Percentiles rank a stretch among this genome's conserved stretches.
Evolutionary conservation across 768 basidiomycete genomes (phyloP).

Genomic region (Agaricus subrufescens): DNA sequence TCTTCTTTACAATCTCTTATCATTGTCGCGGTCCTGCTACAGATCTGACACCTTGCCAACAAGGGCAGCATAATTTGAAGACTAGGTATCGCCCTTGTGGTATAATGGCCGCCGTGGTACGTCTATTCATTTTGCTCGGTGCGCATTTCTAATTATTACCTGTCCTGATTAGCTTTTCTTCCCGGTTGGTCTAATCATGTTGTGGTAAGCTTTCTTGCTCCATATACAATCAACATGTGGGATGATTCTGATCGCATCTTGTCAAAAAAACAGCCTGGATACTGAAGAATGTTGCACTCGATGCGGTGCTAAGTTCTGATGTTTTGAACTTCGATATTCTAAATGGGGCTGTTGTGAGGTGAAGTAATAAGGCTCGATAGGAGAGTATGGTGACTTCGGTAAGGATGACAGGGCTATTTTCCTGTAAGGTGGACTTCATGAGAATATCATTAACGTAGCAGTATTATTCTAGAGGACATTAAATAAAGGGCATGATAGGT

Average conservation of each 20-base stretch:
- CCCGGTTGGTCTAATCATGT: constrained; percentile 3
- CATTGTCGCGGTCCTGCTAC: too few relatives aligned
- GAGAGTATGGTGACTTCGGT: too few relatives aligned
- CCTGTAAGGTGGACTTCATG: too few relatives aligned
- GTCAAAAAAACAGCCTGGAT: background rate
- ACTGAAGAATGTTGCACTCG: constrained; percentile 3
- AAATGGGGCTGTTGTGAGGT: background rate
- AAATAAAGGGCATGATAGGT: too few relatives aligned
- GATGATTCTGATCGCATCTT: background rate
- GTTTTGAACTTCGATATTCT: background rate
- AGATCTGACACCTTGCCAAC: background rate
- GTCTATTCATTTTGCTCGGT: background rate
- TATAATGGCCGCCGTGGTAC: constrained; percentile 22
- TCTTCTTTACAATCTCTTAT: background rate
- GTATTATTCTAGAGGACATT: too few relatives aligned
- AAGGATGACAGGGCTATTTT: too few relatives aligned
- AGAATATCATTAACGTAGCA: too few relatives aligned
- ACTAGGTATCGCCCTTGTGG: constrained; percentile 19
- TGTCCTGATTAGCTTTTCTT: background rate
- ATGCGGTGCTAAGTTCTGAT: constrained; percentile 3
- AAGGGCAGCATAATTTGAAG: constrained; percentile 19
- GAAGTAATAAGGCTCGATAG: too few relatives aligned
- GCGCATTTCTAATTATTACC: background rate
- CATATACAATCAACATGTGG: too few relatives aligned
- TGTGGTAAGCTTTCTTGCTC: background rate